These are phyloP conservation scores for Scutellaria minor DNA, from an alignment of 257 asterid genomes.

Conservation along the genomic window DNA sequence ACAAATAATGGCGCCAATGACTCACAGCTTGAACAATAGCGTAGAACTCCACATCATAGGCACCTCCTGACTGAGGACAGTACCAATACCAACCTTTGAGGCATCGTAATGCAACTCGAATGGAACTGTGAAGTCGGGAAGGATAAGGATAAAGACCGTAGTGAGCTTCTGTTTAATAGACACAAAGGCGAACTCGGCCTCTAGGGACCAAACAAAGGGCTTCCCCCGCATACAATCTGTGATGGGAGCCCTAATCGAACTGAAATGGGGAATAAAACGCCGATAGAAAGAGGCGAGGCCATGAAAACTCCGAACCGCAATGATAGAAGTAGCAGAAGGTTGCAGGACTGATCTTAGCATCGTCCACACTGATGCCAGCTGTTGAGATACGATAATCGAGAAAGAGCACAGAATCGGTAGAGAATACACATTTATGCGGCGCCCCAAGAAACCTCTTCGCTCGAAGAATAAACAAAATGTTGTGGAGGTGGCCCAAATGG, in stretches of 20 bases:
- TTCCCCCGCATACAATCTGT: neutral
- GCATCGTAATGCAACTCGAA: neutral
- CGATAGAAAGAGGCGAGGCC: neutral
- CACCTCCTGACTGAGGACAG: neutral
- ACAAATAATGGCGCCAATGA: no score
- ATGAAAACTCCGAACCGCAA: neutral
- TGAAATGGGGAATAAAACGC: neutral
- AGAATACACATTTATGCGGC: neutral
- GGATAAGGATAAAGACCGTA: neutral
- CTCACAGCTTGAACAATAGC: neutral
- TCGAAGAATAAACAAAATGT: neutral
- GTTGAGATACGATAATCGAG: neutral
- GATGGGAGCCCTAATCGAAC: neutral
- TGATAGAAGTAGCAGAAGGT: neutral
- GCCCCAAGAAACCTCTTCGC: neutral
- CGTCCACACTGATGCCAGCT: neutral
- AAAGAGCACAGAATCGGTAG: neutral
- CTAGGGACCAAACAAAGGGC: neutral
- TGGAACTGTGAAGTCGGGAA: neutral
- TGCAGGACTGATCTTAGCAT: neutral
- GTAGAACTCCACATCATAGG: neutral
- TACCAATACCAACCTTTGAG: neutral
- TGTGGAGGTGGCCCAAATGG: neutral
- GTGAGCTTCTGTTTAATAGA: neutral
- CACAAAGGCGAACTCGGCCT: neutral